These are phyloP conservation scores for Rosa chinensis DNA, from an alignment of 306 rosid genomes.

Conservation along the genomic window DNA sequence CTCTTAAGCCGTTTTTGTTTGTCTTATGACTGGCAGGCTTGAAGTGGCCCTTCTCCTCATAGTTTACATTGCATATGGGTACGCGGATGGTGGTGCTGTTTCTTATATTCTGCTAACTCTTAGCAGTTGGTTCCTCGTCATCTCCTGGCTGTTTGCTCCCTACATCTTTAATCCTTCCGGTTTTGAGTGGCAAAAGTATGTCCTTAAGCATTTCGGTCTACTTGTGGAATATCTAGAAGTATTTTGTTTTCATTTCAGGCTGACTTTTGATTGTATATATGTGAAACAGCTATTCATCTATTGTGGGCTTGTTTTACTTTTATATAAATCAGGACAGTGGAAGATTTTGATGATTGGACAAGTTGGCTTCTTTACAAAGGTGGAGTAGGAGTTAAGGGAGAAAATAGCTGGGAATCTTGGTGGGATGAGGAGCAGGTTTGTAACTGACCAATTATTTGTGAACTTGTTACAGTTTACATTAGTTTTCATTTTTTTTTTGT, in stretches of 20 bases:
- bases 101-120: conserved; percentile 75
- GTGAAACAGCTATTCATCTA: neutral
- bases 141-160: conserved; percentile 98
- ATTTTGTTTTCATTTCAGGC: conserved; percentile 1
- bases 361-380: conserved; percentile 98
- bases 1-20: neutral
- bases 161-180: conserved; percentile 98
- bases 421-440: conserved; percentile 98
- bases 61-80: conserved; percentile 81
- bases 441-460: neutral
- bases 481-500: neutral
- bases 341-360: conserved; percentile 98
- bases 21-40: conserved; percentile 49
- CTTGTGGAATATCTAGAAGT: conserved; percentile 9
- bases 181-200: conserved; percentile 99
- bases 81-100: conserved; percentile 75
- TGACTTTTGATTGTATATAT: conserved; percentile 1
- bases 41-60: conserved; percentile 88
- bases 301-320: conserved; percentile 21
- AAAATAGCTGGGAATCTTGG: conserved; percentile 99
- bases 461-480: neutral
- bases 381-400: conserved; percentile 97
- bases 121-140: conserved; percentile 99
- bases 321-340: conserved; percentile 78
- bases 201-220: conserved; percentile 4